Evolutionary conservation across 805 yeast species (phyloP).

Genomic region (Candida ponderosae): DNA sequence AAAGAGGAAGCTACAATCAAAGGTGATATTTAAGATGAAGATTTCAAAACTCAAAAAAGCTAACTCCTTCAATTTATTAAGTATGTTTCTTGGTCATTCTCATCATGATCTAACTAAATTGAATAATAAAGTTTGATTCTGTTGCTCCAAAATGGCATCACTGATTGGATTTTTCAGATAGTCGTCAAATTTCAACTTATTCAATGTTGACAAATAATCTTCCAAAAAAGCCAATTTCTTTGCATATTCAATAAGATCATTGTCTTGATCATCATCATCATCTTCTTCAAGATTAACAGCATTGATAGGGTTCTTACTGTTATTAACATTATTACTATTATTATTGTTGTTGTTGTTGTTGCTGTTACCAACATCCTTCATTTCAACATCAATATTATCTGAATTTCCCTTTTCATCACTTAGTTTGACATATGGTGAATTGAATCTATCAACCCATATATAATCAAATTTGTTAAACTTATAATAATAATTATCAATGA

Average conservation of each 20-base stretch:
- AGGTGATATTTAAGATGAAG: not conserved
- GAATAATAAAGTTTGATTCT: no score
- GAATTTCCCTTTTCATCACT: no score
- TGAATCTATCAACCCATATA: slow-evolving; percentile 11
- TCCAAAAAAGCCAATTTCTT: slow-evolving; percentile 13
- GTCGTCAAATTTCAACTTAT: not conserved
- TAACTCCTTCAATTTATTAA: no score
- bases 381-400: no score
- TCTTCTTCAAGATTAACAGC: not conserved
- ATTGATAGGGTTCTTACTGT: no score
- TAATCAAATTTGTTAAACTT: slow-evolving; percentile 8
- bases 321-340: no score
- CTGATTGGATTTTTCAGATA: no score
- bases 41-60: not conserved
- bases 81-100: no score
- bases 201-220: slow-evolving; percentile 1
- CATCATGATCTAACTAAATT: not conserved
- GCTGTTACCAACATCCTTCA: not conserved
- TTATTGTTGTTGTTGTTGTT: no score
- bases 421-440: not conserved
- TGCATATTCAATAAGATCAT: slow-evolving; percentile 3
- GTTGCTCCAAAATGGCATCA: no score
- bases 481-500: slow-evolving; percentile 27
- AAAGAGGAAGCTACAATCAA: not conserved
- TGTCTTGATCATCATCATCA: not conserved